Evolutionary conservation across 2,329 filamentous ascomycete species (phyloP), one percentile per base, ranked within the genome.

Genomic region (Penicillium sp.): DNA sequence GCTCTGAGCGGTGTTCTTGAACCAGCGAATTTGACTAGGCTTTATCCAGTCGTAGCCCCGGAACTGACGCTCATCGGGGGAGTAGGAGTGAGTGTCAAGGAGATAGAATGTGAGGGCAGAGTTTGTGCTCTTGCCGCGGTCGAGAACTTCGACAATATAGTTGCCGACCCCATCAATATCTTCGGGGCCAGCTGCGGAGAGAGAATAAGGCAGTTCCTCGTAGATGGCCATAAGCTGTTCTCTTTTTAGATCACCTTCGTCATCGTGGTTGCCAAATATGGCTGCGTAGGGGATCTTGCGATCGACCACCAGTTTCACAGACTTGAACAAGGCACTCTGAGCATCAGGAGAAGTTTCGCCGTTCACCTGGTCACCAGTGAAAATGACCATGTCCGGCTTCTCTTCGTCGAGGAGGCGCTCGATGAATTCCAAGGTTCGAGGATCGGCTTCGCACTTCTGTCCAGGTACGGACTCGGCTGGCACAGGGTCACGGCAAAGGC

Each of bases 11-110:
- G 87, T 94, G 48, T 80, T 77, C 52, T 81, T 83, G 73, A 98
- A 98, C 93, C 93, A 98, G 40, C 87, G 81, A 43, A 96, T 95
- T 66, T 98, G 93, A 54, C 80, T 89, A 30, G 83, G 83, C 70
- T 97, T 97, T 60, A 98, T 73, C 93, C 93, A 98, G 68, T 97
- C 91, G 62, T 98, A 98, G 33, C 93, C 93, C n/a, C 81, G 80
- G 63, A 83, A 96, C 44, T 87, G 81, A 40, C 82, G 80, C 67
- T 96, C 88, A 59, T 98, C 86, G 0, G 90, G 90, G 4, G 87
- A 88, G 65, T 96, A 94, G 3, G 86, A 78, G 63, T 98, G 93
- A 0, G 90, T 90, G 66, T 98, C 93, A 30, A 98, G 79, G 51
- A 98, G 75, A 68, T 96, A 98, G n/a, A 98, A 74, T 0, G 91